Evolutionary conservation across 2,329 filamentous ascomycete genomes (phyloP).

Genomic region (Penicillium sp.): DNA sequence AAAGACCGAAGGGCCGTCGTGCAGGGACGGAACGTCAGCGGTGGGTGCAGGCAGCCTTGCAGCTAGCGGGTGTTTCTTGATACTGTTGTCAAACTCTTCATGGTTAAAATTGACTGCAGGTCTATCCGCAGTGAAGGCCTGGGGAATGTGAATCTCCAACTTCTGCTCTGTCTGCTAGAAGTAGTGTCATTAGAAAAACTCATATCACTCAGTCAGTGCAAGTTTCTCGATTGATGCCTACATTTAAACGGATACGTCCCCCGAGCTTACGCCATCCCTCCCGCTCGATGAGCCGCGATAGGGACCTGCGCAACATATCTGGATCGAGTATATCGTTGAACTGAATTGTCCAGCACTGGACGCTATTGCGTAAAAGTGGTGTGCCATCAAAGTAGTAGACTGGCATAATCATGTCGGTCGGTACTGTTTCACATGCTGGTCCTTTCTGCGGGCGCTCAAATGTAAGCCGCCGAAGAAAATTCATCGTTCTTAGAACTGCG

Average conservation of each 20-base stretch:
- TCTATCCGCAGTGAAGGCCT: background rate
- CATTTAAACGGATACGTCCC: conserved; percentile 1
- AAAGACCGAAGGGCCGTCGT: background rate
- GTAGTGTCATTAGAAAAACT: background rate
- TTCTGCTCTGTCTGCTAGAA: background rate
- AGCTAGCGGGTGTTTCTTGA: conserved; percentile 3
- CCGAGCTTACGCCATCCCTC: conserved; percentile 13
- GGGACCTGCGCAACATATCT: background rate
- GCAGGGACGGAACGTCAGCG: background rate
- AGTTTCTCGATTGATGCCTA: no score
- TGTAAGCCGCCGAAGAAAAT: no score
- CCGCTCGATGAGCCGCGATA: conserved; percentile 1
- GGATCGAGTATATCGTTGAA: conserved; percentile 11
- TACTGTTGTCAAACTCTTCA: background rate
- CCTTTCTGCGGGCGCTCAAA: no score
- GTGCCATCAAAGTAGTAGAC: no score
- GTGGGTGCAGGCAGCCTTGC: background rate
- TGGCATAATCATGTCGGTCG: no score
- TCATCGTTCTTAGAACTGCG: no score
- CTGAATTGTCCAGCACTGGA: background rate
- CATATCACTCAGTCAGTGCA: no score
- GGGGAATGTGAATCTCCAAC: conserved; percentile 5
- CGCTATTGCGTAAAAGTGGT: no score
- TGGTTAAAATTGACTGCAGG: background rate
- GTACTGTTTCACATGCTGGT: no score